Conservation (phyloP, 768 basidiomycete genomes). For the Cantharellus anzutake region DNA sequence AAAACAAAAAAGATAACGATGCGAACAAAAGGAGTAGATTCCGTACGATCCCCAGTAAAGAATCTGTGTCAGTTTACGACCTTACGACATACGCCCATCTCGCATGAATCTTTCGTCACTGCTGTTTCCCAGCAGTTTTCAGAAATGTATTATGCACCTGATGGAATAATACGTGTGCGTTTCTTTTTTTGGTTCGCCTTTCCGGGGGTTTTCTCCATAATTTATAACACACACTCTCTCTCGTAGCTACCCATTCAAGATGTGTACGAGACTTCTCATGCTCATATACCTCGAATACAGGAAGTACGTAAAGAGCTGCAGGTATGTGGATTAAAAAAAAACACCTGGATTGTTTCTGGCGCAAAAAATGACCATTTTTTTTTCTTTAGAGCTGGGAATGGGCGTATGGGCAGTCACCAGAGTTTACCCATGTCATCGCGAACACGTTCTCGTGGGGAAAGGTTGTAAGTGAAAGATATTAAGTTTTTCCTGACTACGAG, state of each 20-base stretch:
- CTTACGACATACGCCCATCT: slow-evolving; percentile 16
- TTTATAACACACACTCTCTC: background rate
- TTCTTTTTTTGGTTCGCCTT: background rate
- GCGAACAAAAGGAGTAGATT: slow-evolving; percentile 69
- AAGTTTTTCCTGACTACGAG: too few species aligned
- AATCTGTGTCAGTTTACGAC: slow-evolving; percentile 46
- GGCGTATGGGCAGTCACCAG: slow-evolving; percentile 83
- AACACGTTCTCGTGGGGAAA: slow-evolving; percentile 22
- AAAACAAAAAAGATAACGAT: slow-evolving; percentile 39
- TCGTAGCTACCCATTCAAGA: background rate
- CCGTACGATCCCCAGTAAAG: slow-evolving; percentile 81
- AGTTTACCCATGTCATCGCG: slow-evolving; percentile 52
- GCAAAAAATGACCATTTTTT: background rate
- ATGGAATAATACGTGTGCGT: slow-evolving; percentile 5
- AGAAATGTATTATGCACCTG: slow-evolving; percentile 25
- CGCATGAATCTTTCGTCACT: slow-evolving; percentile 49
- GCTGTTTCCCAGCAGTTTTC: slow-evolving; percentile 54
- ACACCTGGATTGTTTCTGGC: slow-evolving; percentile 10
- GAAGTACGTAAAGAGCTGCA: slow-evolving; percentile 55
- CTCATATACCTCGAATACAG: slow-evolving; percentile 30
- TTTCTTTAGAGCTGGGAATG: slow-evolving; percentile 68
- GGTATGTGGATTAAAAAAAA: slow-evolving; percentile 18
- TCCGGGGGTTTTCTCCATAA: background rate
- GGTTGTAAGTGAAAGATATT: slow-evolving; percentile 18
- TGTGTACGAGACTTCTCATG: slow-evolving; percentile 6